A percentile compares a stretch with the other conserved stretches of the same genome.
phyloP scores from a whole-genome alignment of 352 stramenopile genomes.

The Bremia lactucae region DNA sequence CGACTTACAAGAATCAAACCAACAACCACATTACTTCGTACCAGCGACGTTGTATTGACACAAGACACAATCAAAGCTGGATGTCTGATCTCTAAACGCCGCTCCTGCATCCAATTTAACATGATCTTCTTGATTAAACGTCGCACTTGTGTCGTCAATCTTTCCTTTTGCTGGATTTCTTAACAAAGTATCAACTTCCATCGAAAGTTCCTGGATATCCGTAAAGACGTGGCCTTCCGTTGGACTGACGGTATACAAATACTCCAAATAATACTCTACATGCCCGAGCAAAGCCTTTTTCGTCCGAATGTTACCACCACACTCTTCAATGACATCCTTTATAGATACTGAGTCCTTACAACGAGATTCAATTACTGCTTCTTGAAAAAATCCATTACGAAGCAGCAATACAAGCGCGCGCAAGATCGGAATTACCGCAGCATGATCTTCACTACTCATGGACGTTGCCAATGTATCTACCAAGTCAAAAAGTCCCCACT shows the following conservation, averaged over 20 bases:
- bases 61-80: constrained; percentile 39
- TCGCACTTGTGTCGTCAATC: too few species aligned
- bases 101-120: too few species aligned
- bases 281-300: constrained; percentile 45
- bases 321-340: constrained; percentile 28
- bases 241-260: constrained; percentile 57
- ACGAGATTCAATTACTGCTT: constrained; percentile 18
- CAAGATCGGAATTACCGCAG: constrained; percentile 44
- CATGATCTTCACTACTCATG: constrained; percentile 79
- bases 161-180: too few species aligned
- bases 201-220: constrained; percentile 37
- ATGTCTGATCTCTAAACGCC: constrained; percentile 2
- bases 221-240: constrained; percentile 54
- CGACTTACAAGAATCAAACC: too few species aligned
- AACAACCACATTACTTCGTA: constrained; percentile 4
- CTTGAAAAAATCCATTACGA: constrained; percentile 46
- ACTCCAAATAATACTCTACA: constrained; percentile 66
- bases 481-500: constrained; percentile 66
- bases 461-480: constrained; percentile 53
- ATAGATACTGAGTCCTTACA: constrained; percentile 20
- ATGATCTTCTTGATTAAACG: too few species aligned
- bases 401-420: constrained; percentile 43
- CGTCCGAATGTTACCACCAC: constrained; percentile 36
- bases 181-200: constrained; percentile 33
- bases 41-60: constrained; percentile 76